Base-by-base conservation (phyloP, 1,139 yeast species). In the Hyphopichia pseudoburtonii region DNA sequence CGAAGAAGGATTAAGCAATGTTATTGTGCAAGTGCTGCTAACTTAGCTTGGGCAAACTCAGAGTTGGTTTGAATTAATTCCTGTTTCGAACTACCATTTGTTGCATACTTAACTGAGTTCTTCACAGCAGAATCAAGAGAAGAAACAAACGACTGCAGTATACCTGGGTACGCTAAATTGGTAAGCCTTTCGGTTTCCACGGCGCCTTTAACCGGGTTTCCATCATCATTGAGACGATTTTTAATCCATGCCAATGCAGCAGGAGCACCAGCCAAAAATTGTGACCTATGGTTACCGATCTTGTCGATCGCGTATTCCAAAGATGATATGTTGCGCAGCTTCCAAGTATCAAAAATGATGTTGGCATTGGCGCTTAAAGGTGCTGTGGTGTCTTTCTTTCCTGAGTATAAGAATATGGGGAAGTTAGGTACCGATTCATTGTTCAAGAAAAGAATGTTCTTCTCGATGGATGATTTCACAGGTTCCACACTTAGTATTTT, bases 91-190 rank as follows among this genome's bases (percentile, higher is more conserved):
- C n/a, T n/a, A n/a, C n/a, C n/a, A n/a, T n/a, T n/a, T n/a, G n/a
- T n/a, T n/a, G n/a, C n/a, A n/a, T n/a, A n/a, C n/a, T n/a, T n/a
- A n/a, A n/a, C n/a, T n/a, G n/a, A n/a, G n/a, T n/a, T n/a, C n/a
- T n/a, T n/a, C n/a, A n/a, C n/a, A n/a, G n/a, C n/a, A n/a, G n/a
- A n/a, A n/a, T n/a, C n/a, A n/a, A n/a, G n/a, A n/a, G n/a, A n/a
- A n/a, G n/a, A n/a, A n/a, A n/a, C n/a, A n/a, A n/a, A n/a, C n/a
- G n/a, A n/a, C n/a, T n/a, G n/a, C n/a, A n/a, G n/a, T n/a, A n/a
- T n/a, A 1, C 59, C 60, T 1, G 65, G 65, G 35, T 56, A 61
- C 4, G 49, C 36, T 12, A 57, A 44, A 35, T 64, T 64, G 5
- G 51, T 43, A 9, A 47, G 11, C 38, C 67, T 44, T 7, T 36